These are phyloP conservation scores for Plenodomus tracheiphilus DNA, from an alignment of 2,329 filamentous ascomycete genomes.

Conservation along the genomic window DNA sequence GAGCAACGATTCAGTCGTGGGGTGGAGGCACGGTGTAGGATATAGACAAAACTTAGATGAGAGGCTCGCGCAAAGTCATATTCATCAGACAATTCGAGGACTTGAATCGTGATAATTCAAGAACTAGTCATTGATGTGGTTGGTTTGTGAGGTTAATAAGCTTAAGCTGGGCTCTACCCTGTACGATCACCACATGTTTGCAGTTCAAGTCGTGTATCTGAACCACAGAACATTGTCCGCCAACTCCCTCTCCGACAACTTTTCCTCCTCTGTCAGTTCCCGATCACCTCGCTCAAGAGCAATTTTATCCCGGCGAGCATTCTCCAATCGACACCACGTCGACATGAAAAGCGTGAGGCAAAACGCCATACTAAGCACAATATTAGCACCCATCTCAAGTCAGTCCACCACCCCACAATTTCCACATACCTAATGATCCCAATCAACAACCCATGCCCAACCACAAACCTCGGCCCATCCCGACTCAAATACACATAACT, in stretches of 20 bases:
- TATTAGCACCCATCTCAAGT: conserved; percentile 6
- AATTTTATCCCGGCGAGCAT: conserved; percentile 56
- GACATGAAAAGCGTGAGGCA: conserved; percentile 60
- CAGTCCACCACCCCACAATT: background rate
- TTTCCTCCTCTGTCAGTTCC: conserved; percentile 60
- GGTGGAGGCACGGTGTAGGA: background rate
- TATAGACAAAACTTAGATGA: background rate
- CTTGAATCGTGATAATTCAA: background rate
- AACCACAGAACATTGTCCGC: conserved; percentile 60
- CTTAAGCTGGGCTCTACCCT: no score
- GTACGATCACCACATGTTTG: no score
- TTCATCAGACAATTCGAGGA: background rate
- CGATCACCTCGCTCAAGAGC: conserved; percentile 48
- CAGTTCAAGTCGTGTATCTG: conserved; percentile 33
- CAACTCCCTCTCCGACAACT: conserved; percentile 55
- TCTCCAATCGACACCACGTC: conserved; percentile 60
- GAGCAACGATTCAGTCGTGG: background rate
- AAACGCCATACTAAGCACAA: conserved; percentile 50
- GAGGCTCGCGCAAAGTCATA: no score
- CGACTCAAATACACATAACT: conserved; percentile 54
- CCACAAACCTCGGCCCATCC: conserved; percentile 50
- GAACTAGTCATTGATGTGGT: background rate
- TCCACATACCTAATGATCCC: conserved; percentile 44
- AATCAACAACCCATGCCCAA: conserved; percentile 53
- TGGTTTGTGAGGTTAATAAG: background rate